These are phyloP conservation scores for Yueomyces sp. DNA, from an alignment of 805 yeast genomes.

Conservation along the genomic window DNA sequence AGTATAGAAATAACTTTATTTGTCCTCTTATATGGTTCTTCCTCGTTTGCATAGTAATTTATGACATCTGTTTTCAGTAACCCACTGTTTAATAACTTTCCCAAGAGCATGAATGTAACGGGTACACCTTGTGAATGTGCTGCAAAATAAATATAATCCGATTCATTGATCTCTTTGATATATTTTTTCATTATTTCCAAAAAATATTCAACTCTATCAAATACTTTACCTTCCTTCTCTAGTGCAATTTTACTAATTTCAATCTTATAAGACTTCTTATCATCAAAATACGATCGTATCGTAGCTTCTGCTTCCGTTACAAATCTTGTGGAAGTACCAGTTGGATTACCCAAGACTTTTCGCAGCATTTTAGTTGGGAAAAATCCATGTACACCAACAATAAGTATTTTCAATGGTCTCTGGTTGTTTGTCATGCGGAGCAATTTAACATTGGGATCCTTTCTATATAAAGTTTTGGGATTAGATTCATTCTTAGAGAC, in stretches of 20 bases:
- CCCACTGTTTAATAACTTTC: constrained; percentile 55
- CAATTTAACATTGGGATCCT: constrained; percentile 9
- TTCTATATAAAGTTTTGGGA: constrained; percentile 7
- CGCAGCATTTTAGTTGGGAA: constrained; percentile 81
- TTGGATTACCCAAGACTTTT: constrained; percentile 86
- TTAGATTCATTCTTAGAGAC: background rate
- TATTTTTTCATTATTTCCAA: constrained; percentile 59
- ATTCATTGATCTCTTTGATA: constrained; percentile 36
- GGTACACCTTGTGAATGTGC: constrained; percentile 96
- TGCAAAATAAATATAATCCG: constrained; percentile 84
- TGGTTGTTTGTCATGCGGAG: constrained; percentile 8
- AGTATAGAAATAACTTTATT: constrained; percentile 51
- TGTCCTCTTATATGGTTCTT: constrained; percentile 1
- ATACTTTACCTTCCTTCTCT: constrained; percentile 85
- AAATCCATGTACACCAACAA: constrained; percentile 92
- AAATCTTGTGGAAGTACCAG: constrained; percentile 86
- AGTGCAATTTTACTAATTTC: constrained; percentile 82
- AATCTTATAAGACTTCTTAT: constrained; percentile 26
- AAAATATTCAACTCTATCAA: constrained; percentile 74
- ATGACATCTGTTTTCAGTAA: constrained; percentile 24
- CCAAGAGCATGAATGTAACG: constrained; percentile 69
- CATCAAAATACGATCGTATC: constrained; percentile 48
- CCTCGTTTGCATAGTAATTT: constrained; percentile 7
- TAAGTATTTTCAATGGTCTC: constrained; percentile 45
- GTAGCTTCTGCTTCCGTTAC: constrained; percentile 82